Evolutionary conservation across 2,329 filamentous ascomycete genomes (phyloP).

Genomic region (Botrytis hyacinthi): DNA sequence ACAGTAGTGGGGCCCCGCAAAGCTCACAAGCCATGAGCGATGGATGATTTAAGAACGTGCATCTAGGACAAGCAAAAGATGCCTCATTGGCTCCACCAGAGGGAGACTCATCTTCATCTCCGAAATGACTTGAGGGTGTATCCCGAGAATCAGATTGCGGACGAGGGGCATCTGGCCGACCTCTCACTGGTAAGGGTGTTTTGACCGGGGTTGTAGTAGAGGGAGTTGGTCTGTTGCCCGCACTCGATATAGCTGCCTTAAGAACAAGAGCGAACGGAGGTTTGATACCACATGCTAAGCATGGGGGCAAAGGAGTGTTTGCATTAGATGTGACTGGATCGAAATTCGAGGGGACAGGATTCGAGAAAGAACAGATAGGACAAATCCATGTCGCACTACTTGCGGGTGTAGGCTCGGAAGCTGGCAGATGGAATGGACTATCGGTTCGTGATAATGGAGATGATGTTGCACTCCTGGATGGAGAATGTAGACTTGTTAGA

Average conservation of each 20-base stretch:
- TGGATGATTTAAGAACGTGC: constrained; percentile 91
- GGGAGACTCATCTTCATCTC: neutral
- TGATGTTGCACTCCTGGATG: constrained; percentile 47
- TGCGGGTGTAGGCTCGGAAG: constrained; percentile 48
- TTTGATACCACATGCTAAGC: constrained; percentile 90
- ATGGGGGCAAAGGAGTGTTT: constrained; percentile 79
- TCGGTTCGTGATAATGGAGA: constrained; percentile 49
- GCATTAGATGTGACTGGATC: constrained; percentile 78
- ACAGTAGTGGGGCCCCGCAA: constrained; percentile 73
- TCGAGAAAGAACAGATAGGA: constrained; percentile 92
- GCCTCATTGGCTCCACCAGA: constrained; percentile 38
- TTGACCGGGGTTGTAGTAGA: constrained; percentile 32
- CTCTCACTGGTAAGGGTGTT: constrained; percentile 36
- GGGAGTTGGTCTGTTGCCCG: constrained; percentile 52
- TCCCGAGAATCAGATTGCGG: constrained; percentile 32
- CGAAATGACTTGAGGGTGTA: constrained; percentile 15
- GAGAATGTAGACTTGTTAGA: constrained; percentile 46
- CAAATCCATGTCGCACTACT: constrained; percentile 86
- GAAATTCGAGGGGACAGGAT: constrained; percentile 89
- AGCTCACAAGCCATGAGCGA: constrained; percentile 86
- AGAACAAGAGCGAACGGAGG: constrained; percentile 78
- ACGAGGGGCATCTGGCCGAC: constrained; percentile 27
- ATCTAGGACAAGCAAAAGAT: constrained; percentile 72
- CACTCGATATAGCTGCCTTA: constrained; percentile 80
- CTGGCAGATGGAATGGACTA: constrained; percentile 45